Base-by-base conservation (phyloP, 495 filamentous ascomycete species). In the Stereocaulon alpinum region DNA sequence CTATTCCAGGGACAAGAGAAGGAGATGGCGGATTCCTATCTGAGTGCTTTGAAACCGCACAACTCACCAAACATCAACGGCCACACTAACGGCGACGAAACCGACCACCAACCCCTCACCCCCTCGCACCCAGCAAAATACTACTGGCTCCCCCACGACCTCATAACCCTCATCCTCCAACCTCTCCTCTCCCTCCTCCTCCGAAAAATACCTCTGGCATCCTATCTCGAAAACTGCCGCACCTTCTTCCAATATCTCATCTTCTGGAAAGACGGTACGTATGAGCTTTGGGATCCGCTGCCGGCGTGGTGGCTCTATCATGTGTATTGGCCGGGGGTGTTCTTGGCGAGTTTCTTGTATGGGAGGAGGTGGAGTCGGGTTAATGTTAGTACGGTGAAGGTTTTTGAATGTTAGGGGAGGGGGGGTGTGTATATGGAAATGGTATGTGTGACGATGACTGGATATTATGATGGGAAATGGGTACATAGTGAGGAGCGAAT, bases 131-230 rank as follows among this genome's bases (percentile, higher is more conserved):
- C 52, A 4, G 6, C 43, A 10, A 43, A 29, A 6, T 78, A 73
- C 66, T 85, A 83, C 69, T 86, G 80, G 80, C 66, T 80, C 40
- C 80, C 74, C 1, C 76, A 85, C 61, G 82, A 86, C 61, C 14
- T 86, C 12, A 66, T 83, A n/a, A 69, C 72, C 0, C 66, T 80
- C 5, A 29, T 82, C 11, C 6, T 80, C 14, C 57, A 74, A 1
- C 80, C 78, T 1, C n/a, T 78, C 2, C 60, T 79, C 9, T 44
- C 24, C 29, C 61, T 63, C 14, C 45, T 73, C 41, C 20, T 15
- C 22, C 43, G 15, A 17, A 29, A 22, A 15, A 56, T 27, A 63
- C 51, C 30, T 32, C n/a, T 15, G 22, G 55, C 6, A 15, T 22
- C 18, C 6, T 62, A 40, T 5, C 6, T 69, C 1, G 41, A 59